Evolutionary conservation across 2,329 filamentous ascomycete genomes (phyloP).

Genomic region (Botryosphaeria dothidea): DNA sequence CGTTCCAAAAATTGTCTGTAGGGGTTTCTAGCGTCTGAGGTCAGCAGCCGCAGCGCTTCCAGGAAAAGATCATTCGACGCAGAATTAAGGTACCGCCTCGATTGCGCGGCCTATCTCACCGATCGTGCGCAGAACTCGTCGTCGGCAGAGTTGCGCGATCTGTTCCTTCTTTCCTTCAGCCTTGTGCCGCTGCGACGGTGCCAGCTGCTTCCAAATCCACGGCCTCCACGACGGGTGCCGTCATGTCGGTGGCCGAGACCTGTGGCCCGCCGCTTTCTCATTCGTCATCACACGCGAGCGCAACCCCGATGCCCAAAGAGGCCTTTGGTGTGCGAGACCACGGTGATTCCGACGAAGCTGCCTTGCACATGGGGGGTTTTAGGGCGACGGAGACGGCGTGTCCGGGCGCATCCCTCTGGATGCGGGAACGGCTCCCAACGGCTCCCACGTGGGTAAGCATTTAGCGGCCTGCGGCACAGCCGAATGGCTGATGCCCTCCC

Average conservation of each 20-base stretch:
- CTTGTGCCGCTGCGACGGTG: constrained; percentile 11
- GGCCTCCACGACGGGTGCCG: neutral
- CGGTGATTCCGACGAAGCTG: neutral
- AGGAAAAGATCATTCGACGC: constrained; percentile 14
- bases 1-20: constrained; percentile 8
- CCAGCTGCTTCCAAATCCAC: neutral
- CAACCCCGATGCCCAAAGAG: no score
- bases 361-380: neutral
- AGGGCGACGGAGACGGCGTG: constrained; percentile 14
- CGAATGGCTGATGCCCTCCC: neutral
- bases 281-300: no score
- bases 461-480: constrained; percentile 18
- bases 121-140: neutral
- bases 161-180: constrained; percentile 5
- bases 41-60: constrained; percentile 16
- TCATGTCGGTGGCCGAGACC: neutral
- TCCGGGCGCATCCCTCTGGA: constrained; percentile 13
- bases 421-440: constrained; percentile 4
- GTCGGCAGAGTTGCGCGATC: neutral
- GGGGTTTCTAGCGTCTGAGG: constrained; percentile 11
- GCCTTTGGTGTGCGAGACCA: neutral
- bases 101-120: constrained; percentile 8
- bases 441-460: constrained; percentile 17
- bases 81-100: constrained; percentile 15
- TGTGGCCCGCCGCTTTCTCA: neutral